phyloP scores from a whole-genome alignment of 139 green algal species.

The Closterium sp. region DNA sequence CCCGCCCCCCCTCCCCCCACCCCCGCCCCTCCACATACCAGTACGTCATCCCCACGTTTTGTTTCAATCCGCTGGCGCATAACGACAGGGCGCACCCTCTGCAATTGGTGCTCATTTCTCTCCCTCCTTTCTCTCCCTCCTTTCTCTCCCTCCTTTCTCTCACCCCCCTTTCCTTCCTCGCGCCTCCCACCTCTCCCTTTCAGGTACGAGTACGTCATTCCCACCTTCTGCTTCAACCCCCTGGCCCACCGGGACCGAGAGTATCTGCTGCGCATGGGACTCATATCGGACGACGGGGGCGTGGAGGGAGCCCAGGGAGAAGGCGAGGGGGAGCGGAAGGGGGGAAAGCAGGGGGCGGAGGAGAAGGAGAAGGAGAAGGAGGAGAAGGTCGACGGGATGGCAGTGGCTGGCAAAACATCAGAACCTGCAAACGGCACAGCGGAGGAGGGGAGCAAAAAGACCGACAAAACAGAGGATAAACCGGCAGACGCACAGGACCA shows the following conservation, averaged over 20 bases:
- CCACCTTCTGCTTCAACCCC: conserved; percentile 79
- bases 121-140: neutral
- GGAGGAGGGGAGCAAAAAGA: neutral
- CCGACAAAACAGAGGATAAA: neutral
- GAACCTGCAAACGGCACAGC: neutral
- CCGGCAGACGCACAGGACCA: neutral
- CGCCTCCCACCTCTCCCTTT: neutral
- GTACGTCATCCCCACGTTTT: conserved; percentile 90
- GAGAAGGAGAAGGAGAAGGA: neutral
- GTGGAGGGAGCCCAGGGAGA: neutral
- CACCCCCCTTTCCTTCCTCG: too few species aligned
- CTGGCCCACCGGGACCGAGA: neutral
- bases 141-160: neutral
- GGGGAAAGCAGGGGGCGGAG: neutral
- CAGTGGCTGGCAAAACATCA: neutral
- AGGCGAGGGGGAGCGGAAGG: neutral
- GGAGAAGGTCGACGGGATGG: neutral
- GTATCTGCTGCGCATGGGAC: neutral
- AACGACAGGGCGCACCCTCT: too few species aligned
- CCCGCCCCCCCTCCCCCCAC: too few species aligned
- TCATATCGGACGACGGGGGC: neutral
- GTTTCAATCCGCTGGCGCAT: conserved; percentile 67
- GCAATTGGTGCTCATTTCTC: too few species aligned
- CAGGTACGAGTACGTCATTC: conserved; percentile 95
- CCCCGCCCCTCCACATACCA: conserved; percentile 69